Percentiles rank a stretch among this genome's conserved stretches.
phyloP scores from a whole-genome alignment of 306 rosid genomes.

The Senna siamea region DNA sequence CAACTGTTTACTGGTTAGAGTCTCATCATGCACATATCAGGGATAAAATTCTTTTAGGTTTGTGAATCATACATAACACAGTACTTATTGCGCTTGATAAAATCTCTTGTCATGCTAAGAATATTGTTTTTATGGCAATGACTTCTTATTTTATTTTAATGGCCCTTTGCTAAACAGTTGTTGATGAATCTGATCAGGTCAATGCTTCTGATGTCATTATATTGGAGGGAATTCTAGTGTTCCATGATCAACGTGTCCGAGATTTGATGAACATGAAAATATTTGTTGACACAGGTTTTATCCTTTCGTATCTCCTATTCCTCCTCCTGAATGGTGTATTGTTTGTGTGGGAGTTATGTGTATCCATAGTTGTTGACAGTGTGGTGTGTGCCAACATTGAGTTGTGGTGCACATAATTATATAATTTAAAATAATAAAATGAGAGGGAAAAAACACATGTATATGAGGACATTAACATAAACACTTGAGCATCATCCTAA shows the following conservation, averaged over 20 bases:
- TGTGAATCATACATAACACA: constrained; percentile 3
- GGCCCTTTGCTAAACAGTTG: constrained; percentile 17
- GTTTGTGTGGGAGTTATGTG: background rate
- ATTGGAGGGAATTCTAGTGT: constrained; percentile 96
- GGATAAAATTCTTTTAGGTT: background rate
- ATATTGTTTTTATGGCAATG: constrained; percentile 11
- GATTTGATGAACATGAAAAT: constrained; percentile 97
- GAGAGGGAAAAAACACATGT: too few relatives aligned
- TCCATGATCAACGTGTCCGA: constrained; percentile 92
- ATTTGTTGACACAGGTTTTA: constrained; percentile 92
- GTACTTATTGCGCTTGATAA: background rate
- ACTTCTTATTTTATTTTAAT: background rate
- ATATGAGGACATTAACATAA: too few relatives aligned
- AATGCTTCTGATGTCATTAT: constrained; percentile 97
- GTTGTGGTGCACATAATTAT: too few relatives aligned
- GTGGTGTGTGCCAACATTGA: too few relatives aligned
- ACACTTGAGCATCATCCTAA: too few relatives aligned
- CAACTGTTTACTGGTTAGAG: constrained; percentile 15
- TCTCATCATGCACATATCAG: background rate
- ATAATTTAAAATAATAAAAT: too few relatives aligned
- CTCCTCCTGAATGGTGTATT: background rate
- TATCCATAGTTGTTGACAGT: background rate
- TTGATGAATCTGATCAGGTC: constrained; percentile 57
- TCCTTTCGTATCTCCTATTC: constrained; percentile 10
- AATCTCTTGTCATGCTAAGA: constrained; percentile 5